phyloP scores from a whole-genome alignment of 2,329 filamentous ascomycete species.

The Talaromyces sp. region DNA sequence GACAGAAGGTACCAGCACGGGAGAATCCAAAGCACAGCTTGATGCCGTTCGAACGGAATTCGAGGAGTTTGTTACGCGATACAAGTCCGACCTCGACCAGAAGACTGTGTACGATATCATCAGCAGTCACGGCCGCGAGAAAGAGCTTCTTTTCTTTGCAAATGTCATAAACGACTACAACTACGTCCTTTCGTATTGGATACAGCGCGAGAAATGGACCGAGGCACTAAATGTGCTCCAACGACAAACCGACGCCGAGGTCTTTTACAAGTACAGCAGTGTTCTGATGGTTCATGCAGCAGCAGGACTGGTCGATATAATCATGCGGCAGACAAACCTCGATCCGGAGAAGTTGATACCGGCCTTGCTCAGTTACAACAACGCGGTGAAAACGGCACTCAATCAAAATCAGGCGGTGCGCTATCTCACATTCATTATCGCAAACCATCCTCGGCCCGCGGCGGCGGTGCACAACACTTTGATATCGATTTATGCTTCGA shows the following conservation, averaged over 20 bases:
- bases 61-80: conserved; percentile 76
- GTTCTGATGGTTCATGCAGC: conserved; percentile 91
- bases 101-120: conserved; percentile 95
- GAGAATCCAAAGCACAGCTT: conserved; percentile 63
- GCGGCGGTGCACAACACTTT: conserved; percentile 95
- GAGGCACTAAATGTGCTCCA: conserved; percentile 85
- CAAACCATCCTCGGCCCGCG: conserved; percentile 67
- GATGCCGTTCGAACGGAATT: conserved; percentile 69
- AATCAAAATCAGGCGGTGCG: conserved; percentile 83
- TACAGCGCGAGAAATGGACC: conserved; percentile 86
- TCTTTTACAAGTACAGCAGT: conserved; percentile 94
- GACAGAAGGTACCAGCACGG: conserved; percentile 63
- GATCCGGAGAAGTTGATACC: conserved; percentile 86
- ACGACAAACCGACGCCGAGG: conserved; percentile 83
- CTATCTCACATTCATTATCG: conserved; percentile 90
- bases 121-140: conserved; percentile 88
- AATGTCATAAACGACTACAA: conserved; percentile 85
- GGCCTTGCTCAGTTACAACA: conserved; percentile 89
- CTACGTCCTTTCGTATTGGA: conserved; percentile 94
- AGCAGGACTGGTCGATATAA: conserved; percentile 81
- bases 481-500: conserved; percentile 89
- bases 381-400: conserved; percentile 59
- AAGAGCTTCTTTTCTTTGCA: conserved; percentile 87
- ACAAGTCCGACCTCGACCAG: conserved; percentile 80
- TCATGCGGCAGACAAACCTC: conserved; percentile 85